Percentiles rank a stretch among this genome's conserved stretches.
Evolutionary conservation across 108 stramenopile genomes (phyloP).

Genomic region (Poteriospumella lacustris): DNA sequence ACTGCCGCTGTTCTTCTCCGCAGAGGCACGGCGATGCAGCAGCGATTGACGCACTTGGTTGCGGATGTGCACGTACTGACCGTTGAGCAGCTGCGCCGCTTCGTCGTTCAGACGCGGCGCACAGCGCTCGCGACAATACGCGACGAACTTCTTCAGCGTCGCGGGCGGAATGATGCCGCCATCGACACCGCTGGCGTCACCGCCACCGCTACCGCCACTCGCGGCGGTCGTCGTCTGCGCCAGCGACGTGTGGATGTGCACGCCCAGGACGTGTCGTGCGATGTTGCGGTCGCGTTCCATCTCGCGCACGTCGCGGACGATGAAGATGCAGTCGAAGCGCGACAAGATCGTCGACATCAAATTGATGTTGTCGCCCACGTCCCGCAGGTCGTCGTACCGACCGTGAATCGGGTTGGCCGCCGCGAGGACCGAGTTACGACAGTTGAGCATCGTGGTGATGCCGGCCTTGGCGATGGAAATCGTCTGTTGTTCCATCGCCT

Average conservation of each 20-base stretch:
- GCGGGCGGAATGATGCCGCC: slow-evolving; percentile 31
- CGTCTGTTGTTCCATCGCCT: slow-evolving; percentile 99
- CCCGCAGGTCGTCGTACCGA: slow-evolving; percentile 91
- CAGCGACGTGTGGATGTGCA: slow-evolving; percentile 66
- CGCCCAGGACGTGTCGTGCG: slow-evolving; percentile 92
- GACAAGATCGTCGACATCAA: slow-evolving; percentile 94
- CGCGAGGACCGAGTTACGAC: slow-evolving; percentile 73
- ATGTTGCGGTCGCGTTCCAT: slow-evolving; percentile 89
- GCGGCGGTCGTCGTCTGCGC: slow-evolving; percentile 44
- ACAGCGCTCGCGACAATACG: slow-evolving; percentile 85
- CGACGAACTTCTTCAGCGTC: slow-evolving; percentile 94
- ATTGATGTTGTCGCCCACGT: slow-evolving; percentile 93
- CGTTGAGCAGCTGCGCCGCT: slow-evolving; percentile 73
- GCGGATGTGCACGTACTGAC: slow-evolving; percentile 87
- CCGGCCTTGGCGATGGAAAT: slow-evolving; percentile 85
- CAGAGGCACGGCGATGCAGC: too few species aligned
- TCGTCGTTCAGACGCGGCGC: slow-evolving; percentile 78
- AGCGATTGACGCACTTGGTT: slow-evolving; percentile 60
- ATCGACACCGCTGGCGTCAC: slow-evolving; percentile 32
- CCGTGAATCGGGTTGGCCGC: slow-evolving; percentile 99
- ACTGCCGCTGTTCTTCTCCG: slow-evolving; percentile 42
- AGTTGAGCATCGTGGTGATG: slow-evolving; percentile 22
- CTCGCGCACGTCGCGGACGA: slow-evolving; percentile 92
- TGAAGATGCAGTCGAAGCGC: slow-evolving; percentile 96
- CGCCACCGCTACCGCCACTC: slow-evolving; percentile 31